phyloP scores from a whole-genome alignment of 1,139 yeast species.

The Debaryomyces nepalensis region DNA sequence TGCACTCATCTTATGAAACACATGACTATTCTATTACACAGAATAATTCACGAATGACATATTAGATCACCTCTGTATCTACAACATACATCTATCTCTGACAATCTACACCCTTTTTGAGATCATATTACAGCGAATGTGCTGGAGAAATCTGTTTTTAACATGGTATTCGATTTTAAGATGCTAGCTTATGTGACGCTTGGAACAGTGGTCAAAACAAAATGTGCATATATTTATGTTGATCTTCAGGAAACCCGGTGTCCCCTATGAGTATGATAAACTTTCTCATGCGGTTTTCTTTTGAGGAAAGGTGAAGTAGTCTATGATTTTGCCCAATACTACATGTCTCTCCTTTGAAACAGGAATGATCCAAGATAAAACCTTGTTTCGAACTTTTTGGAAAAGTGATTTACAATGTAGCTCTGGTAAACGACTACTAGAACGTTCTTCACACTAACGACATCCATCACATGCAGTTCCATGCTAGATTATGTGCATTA shows the following conservation, averaged over 20 bases:
- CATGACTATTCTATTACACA: too few relatives aligned
- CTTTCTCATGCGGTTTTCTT: not conserved
- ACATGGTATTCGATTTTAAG: not conserved
- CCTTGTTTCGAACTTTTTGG: not conserved
- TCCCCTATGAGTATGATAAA: not conserved
- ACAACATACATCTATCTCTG: too few relatives aligned
- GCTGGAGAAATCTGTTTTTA: not conserved
- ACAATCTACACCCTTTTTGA: too few relatives aligned
- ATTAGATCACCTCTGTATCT: too few relatives aligned
- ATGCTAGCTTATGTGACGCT: constrained; percentile 2
- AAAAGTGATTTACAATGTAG: not conserved
- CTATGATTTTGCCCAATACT: not conserved
- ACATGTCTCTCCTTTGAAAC: not conserved
- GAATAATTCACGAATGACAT: too few relatives aligned
- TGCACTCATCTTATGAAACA: too few relatives aligned
- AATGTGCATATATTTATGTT: constrained; percentile 5
- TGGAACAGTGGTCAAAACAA: constrained; percentile 4
- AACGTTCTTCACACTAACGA: not conserved
- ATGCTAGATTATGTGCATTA: not conserved
- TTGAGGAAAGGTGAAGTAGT: not conserved
- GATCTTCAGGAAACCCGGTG: not conserved
- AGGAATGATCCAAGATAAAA: not conserved
- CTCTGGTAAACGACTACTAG: not conserved
- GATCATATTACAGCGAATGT: too few relatives aligned
- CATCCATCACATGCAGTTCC: not conserved